Evolutionary conservation across 2,329 filamentous ascomycete species (phyloP), one percentile per base, ranked within the genome.

Genomic region (Magnaporthiopsis incrustans): DNA sequence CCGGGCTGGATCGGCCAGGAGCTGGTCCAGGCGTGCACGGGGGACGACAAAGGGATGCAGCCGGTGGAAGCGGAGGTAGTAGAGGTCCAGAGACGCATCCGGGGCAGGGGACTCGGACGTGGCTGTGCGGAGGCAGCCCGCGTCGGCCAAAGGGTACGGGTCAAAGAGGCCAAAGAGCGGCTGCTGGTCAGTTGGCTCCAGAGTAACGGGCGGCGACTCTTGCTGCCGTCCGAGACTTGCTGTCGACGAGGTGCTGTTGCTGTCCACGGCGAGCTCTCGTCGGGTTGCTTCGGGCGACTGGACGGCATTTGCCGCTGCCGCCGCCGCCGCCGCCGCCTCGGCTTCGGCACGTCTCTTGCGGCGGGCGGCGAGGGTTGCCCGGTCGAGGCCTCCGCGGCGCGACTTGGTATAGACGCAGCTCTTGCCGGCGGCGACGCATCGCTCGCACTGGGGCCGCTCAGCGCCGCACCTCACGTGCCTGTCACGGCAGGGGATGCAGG

Each of bases 401-500:
- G 80, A 83, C 67, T 80, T 79, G 60, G 81, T 75, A 69, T 84
- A 85, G 27, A 76, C 74, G 65, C 82, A 85, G 2, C 78, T 72
- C 32, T 78, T 77, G 11, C 73, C 73, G 58, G 79, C 76, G 12
- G 74, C 71, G 32, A 68, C 67, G 67, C 82, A 85, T 63, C 81
- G 74, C 11, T 68, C 71, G 65, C 81, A 83, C 60, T 74, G 76
- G 6, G 81, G 80, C 22, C 77, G 75, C 35, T 76, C 76, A 15
- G 78, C 81, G 68, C 83, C 80, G 69, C 82, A 85, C 68, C 82
- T 83, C 50, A 83, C 70, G 69, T 84, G 82, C 44, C 80, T 74
- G 27, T 74, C 78, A 26, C 82, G 77, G 65, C 82, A 84, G 33
- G 78, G 77, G 12, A 82, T 77, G 69, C 82, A 85, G 18, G 82